These are phyloP conservation scores for Trichophyton verrucosum DNA, from an alignment of 2,329 filamentous ascomycete species.

Conservation along the genomic window DNA sequence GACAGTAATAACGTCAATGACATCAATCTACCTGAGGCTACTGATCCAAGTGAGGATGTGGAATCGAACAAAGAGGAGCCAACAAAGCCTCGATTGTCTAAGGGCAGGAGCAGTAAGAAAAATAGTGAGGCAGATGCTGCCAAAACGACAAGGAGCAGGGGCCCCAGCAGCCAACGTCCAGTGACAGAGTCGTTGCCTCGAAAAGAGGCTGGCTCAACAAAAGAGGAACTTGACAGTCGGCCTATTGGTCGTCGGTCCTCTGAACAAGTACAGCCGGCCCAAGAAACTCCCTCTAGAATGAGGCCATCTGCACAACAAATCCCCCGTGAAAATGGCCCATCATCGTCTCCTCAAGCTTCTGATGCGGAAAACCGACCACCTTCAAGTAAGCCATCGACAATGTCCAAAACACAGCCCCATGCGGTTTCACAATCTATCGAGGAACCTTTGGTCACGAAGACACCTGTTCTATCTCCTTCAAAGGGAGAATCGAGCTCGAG, in stretches of 20 bases:
- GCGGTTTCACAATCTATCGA: slow-evolving; percentile 26
- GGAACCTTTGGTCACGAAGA: slow-evolving; percentile 33
- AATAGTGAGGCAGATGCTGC: background rate
- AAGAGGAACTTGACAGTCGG: background rate
- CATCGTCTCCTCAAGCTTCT: slow-evolving; percentile 60
- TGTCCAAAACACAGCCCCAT: slow-evolving; percentile 25
- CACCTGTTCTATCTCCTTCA: slow-evolving; percentile 44
- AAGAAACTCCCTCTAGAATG: background rate
- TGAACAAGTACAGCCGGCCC: background rate
- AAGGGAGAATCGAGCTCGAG: slow-evolving; percentile 39
- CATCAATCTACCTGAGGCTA: background rate
- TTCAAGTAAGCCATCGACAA: slow-evolving; percentile 47
- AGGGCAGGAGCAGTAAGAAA: background rate
- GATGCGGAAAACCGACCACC: slow-evolving; percentile 71
- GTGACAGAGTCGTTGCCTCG: background rate
- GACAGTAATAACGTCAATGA: background rate
- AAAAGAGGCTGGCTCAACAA: background rate
- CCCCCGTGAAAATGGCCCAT: slow-evolving; percentile 41
- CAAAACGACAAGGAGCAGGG: background rate
- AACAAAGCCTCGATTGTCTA: slow-evolving; percentile 1
- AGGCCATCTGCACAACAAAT: slow-evolving; percentile 11
- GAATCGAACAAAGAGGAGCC: background rate
- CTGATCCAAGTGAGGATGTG: background rate
- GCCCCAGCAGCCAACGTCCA: background rate
- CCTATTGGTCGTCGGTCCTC: background rate